A percentile compares a stretch with the other conserved stretches of the same genome.
Evolutionary conservation across 2,329 filamentous ascomycete genomes (phyloP).

Genomic region (Colletotrichum lupini): DNA sequence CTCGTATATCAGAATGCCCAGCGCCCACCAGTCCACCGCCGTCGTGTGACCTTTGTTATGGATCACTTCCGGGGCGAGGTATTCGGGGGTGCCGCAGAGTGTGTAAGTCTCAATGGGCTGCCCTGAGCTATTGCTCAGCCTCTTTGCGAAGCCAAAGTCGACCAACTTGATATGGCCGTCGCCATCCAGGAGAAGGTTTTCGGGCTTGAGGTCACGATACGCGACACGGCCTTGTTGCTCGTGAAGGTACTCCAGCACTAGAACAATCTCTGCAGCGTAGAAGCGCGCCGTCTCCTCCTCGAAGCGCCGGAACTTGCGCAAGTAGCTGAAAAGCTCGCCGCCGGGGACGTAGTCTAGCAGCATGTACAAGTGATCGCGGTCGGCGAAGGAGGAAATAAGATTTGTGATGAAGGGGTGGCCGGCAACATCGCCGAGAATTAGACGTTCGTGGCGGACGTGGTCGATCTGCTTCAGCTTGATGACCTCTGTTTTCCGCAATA

Average conservation of each 20-base stretch:
- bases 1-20: slow-evolving; percentile 86
- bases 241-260: slow-evolving; percentile 84
- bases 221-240: slow-evolving; percentile 82
- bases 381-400: slow-evolving; percentile 82
- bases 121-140: slow-evolving; percentile 68
- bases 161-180: slow-evolving; percentile 85
- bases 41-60: slow-evolving; percentile 82
- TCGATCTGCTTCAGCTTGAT: slow-evolving; percentile 88
- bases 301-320: slow-evolving; percentile 81
- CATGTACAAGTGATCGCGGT: slow-evolving; percentile 83
- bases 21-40: slow-evolving; percentile 89
- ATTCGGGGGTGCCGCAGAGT: slow-evolving; percentile 85
- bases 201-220: slow-evolving; percentile 85
- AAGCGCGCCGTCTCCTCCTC: slow-evolving; percentile 83
- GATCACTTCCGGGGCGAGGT: slow-evolving; percentile 86
- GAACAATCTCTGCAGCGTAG: slow-evolving; percentile 85
- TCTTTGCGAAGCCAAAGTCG: slow-evolving; percentile 88
- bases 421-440: slow-evolving; percentile 80
- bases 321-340: slow-evolving; percentile 86
- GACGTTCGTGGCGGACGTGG: slow-evolving; percentile 86
- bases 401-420: slow-evolving; percentile 88
- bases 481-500: slow-evolving; percentile 78
- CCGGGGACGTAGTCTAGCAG: slow-evolving; percentile 86
- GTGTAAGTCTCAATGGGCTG: slow-evolving; percentile 79
- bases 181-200: slow-evolving; percentile 82